Percentiles rank a stretch among this genome's conserved stretches.
These are phyloP conservation scores for Rhynchospora tenuis DNA, from an alignment of 176 grass and related monocot species.

Conservation along the genomic window DNA sequence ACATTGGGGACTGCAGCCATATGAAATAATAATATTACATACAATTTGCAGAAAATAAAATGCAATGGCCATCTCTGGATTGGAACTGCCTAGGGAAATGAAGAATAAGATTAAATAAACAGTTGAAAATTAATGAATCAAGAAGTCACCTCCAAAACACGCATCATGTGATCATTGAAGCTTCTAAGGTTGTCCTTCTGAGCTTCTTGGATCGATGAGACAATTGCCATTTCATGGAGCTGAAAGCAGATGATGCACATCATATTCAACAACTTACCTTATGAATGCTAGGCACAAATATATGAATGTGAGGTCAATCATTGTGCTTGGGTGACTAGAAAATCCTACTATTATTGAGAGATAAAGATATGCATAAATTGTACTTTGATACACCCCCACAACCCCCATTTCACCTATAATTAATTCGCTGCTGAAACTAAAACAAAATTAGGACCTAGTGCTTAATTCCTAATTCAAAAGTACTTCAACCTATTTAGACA, in stretches of 20 bases:
- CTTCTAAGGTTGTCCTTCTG: conserved; percentile 96
- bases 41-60: conserved; percentile 9
- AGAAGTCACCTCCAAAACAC: conserved; percentile 74
- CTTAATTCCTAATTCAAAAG: not conserved
- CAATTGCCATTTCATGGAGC: conserved; percentile 94
- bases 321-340: not conserved
- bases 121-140: conserved; percentile 29
- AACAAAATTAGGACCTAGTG: not conserved
- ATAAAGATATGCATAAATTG: not conserved
- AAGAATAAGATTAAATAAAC: conserved; percentile 13
- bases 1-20: not conserved
- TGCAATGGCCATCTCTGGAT: not conserved
- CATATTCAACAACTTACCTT: conserved; percentile 19
- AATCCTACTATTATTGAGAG: not conserved
- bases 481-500: not conserved
- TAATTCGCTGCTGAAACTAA: not conserved
- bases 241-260: conserved; percentile 34
- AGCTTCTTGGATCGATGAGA: conserved; percentile 99
- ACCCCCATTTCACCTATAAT: not conserved
- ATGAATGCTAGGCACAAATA: conserved; percentile 3
- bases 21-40: conserved; percentile 4
- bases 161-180: conserved; percentile 93
- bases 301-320: not conserved
- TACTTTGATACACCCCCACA: not conserved
- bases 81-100: not conserved